Evolutionary conservation across 768 basidiomycete genomes (phyloP).

Genomic region (Suillus weaverae): DNA sequence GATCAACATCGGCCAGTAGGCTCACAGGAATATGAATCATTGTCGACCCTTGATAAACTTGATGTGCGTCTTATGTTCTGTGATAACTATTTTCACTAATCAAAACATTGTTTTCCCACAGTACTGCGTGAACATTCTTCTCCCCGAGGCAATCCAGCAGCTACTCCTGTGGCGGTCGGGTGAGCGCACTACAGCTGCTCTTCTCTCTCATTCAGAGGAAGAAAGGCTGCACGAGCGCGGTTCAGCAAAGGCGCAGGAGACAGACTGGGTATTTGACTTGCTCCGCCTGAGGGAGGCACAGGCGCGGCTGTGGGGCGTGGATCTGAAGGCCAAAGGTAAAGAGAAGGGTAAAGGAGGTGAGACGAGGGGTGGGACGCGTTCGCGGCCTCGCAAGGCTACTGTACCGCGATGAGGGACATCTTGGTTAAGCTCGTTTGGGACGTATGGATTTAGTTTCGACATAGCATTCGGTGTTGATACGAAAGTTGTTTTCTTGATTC

Average conservation of each 20-base stretch:
- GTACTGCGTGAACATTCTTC: constrained; percentile 73
- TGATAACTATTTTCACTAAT: constrained; percentile 4
- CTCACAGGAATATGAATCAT: constrained; percentile 44
- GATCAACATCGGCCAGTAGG: constrained; percentile 31
- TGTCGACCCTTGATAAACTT: constrained; percentile 49
- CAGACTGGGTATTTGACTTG: constrained; percentile 72
- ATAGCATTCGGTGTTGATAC: neutral
- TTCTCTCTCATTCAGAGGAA: constrained; percentile 59
- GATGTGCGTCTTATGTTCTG: constrained; percentile 39
- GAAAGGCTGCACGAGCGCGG: constrained; percentile 51
- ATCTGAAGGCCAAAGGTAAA: constrained; percentile 29
- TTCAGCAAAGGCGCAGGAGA: constrained; percentile 46
- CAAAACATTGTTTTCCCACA: constrained; percentile 24
- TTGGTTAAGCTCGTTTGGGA: neutral
- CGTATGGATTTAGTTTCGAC: neutral
- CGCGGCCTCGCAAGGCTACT: constrained; percentile 27
- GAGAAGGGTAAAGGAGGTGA: constrained; percentile 19
- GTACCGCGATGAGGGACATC: constrained; percentile 14
- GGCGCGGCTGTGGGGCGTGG: constrained; percentile 39
- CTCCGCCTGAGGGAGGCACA: constrained; percentile 39
- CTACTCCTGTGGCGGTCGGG: constrained; percentile 73
- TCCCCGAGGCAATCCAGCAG: constrained; percentile 71
- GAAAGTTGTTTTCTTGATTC: neutral
- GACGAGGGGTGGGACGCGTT: constrained; percentile 28
- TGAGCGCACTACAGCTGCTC: constrained; percentile 46